Percentiles rank a stretch among this genome's conserved stretches.
phyloP scores from a whole-genome alignment of 2,329 filamentous ascomycete genomes.

The Aspergillus glaucus region DNA sequence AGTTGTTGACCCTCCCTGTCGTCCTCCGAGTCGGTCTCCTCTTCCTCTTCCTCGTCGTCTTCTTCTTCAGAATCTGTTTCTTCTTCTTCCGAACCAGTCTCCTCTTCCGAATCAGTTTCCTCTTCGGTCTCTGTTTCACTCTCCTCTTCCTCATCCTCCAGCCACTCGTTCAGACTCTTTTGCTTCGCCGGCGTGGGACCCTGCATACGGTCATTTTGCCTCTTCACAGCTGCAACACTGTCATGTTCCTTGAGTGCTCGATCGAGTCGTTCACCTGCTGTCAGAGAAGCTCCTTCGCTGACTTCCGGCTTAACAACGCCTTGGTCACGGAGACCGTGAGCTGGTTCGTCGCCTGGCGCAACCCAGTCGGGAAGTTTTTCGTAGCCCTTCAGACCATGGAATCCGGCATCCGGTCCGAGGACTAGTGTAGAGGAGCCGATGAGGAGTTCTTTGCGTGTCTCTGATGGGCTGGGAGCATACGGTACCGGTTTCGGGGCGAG shows the following conservation, averaged over 20 bases:
- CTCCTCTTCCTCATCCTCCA: conserved; percentile 63
- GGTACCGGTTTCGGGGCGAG: conserved; percentile 92
- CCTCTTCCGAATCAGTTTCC: conserved; percentile 44
- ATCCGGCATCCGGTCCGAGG: conserved; percentile 66
- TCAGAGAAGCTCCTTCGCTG: conserved; percentile 24
- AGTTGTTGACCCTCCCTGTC: conserved; percentile 27
- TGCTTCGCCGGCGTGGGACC: conserved; percentile 42
- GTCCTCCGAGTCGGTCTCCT: conserved; percentile 40
- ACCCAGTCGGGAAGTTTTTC: conserved; percentile 81
- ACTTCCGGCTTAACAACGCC: conserved; percentile 36
- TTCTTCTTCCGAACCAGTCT: conserved; percentile 41
- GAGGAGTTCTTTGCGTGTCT: conserved; percentile 68
- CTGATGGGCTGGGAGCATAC: conserved; percentile 81
- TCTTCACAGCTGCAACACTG: conserved; percentile 15
- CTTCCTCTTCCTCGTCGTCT: conserved; percentile 43
- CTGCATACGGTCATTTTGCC: conserved; percentile 9
- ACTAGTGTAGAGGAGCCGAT: conserved; percentile 83
- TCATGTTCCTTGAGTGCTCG: conserved; percentile 39
- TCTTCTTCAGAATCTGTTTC: conserved; percentile 42
- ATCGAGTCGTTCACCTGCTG: conserved; percentile 40
- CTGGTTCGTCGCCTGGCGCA: conserved; percentile 68
- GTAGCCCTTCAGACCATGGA: conserved; percentile 73
- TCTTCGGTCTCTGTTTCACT: conserved; percentile 49
- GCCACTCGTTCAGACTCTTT: conserved; percentile 89
- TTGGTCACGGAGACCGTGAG: conserved; percentile 63